Base-by-base conservation (phyloP, 2,329 filamentous ascomycete genomes). In the Lomentospora prolificans region DNA sequence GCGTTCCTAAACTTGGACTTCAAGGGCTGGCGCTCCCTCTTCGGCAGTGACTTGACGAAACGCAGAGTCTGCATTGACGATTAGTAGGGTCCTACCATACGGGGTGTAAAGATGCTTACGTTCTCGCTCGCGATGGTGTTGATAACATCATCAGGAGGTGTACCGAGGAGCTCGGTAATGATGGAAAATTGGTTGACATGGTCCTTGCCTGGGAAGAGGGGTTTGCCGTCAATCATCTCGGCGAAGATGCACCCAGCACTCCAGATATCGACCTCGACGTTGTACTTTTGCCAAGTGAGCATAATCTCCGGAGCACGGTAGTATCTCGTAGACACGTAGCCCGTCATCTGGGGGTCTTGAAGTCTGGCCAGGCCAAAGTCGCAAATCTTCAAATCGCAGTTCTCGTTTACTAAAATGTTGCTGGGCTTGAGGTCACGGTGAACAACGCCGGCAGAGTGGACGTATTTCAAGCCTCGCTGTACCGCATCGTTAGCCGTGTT, bases 271-370 rank as follows among this genome's bases (percentile, higher is more conserved):
- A 99, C 94, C 75, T 97, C 94, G 51, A 97, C 86, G 64, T 99
- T 94, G 74, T 99, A 99, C 76, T 99, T 99, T 78, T 99, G 94
- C 94, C 94, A 99, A 61, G 94, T 97, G 69, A 99, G 90, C 94
- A 99, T 99, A 69, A 99, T 99, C 73, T 99, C 94, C 17, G 94
- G 94, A 7, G 94, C 94, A 66, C 94, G 86, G 80, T 99, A 99
- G 79, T 99, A 99, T 78, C 94, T 81, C 60, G 94, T 99, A 51
- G 94, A 97, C 59, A 99, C 94, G 69, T 99, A 99, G 64, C 94
- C 94, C 44, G 94, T 99, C 94, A 99, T 99, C 74, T 99, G 94
- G 33, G 94, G 94, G 68, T 99, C 94, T 71, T 99, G 94, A 65
- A 99, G 96, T 71, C 94, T 89, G 55, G 94, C 94, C 58, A 99